phyloP scores from a whole-genome alignment of 1,284 basidiomycete genomes.

The Puccinia triticina region DNA sequence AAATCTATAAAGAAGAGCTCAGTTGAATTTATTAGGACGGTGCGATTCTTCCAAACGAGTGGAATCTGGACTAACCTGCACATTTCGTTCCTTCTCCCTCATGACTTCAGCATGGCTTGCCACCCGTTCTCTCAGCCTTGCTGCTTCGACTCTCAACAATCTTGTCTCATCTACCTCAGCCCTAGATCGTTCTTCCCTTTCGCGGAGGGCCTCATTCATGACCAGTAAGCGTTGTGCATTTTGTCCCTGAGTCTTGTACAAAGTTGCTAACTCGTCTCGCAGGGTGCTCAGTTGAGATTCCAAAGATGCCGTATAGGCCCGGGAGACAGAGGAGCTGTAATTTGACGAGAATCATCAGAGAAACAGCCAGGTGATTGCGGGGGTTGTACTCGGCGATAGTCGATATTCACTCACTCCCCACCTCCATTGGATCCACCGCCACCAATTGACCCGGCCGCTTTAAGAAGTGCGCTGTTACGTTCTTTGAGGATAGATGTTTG shows the following conservation, averaged over 20 bases:
- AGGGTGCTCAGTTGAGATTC: slow-evolving; percentile 88
- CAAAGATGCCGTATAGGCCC: slow-evolving; percentile 83
- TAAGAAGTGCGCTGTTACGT: slow-evolving; percentile 79
- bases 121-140: slow-evolving; percentile 63
- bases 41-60: background rate
- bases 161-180: slow-evolving; percentile 76
- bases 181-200: slow-evolving; percentile 80
- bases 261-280: slow-evolving; percentile 83
- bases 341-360: slow-evolving; percentile 25
- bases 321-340: slow-evolving; percentile 74
- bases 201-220: slow-evolving; percentile 90
- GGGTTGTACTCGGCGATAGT: slow-evolving; percentile 5
- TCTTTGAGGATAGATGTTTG: slow-evolving; percentile 85
- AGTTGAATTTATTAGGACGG: background rate
- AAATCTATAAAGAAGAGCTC: slow-evolving; percentile 66
- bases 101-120: slow-evolving; percentile 46
- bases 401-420: slow-evolving; percentile 64
- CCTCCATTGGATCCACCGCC: background rate
- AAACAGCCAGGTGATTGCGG: background rate
- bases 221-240: slow-evolving; percentile 87
- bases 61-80: slow-evolving; percentile 28
- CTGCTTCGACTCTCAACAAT: slow-evolving; percentile 73
- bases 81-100: slow-evolving; percentile 47
- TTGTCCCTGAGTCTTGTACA: slow-evolving; percentile 95
- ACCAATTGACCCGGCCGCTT: slow-evolving; percentile 72